phyloP scores from a whole-genome alignment of 2,329 filamentous ascomycete genomes.

The Lasiodiplodia hormozganensis region DNA sequence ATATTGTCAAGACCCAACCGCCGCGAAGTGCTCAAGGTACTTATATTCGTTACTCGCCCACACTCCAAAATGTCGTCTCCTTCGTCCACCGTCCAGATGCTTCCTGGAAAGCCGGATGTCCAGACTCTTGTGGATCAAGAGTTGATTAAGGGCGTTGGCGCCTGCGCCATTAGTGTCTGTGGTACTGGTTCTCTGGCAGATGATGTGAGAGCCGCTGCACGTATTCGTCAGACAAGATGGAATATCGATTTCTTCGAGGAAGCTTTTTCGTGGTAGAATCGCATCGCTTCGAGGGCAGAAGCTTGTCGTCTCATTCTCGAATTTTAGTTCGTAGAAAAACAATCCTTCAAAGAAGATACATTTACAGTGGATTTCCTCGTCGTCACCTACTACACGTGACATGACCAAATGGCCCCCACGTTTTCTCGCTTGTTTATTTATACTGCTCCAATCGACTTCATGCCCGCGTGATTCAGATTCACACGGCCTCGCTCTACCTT shows the following conservation, averaged over 20 bases:
- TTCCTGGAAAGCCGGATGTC: constrained; percentile 85
- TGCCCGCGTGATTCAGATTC: too few species aligned
- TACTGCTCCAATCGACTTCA: too few species aligned
- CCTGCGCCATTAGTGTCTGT: constrained; percentile 86
- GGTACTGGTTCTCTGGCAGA: constrained; percentile 77
- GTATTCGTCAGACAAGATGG: constrained; percentile 68
- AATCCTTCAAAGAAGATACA: too few species aligned
- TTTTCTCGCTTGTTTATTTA: too few species aligned
- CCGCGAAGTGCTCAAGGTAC: constrained; percentile 81
- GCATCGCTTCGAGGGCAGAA: too few species aligned
- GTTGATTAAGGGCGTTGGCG: constrained; percentile 80
- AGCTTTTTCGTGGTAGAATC: constrained; percentile 68
- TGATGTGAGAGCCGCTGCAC: constrained; percentile 73
- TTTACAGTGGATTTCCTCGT: too few species aligned
- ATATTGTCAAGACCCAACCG: constrained; percentile 83
- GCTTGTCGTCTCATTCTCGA: too few species aligned
- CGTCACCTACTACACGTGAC: too few species aligned
- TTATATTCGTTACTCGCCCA: constrained; percentile 89
- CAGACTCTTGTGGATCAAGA: constrained; percentile 81
- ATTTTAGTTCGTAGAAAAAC: too few species aligned
- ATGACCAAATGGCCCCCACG: too few species aligned
- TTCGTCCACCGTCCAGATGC: constrained; percentile 86
- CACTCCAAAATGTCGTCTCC: constrained; percentile 80
- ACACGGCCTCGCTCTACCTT: too few species aligned
- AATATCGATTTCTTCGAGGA: constrained; percentile 82